phyloP scores from a whole-genome alignment of 805 yeast species.

The Candida ortonii region DNA sequence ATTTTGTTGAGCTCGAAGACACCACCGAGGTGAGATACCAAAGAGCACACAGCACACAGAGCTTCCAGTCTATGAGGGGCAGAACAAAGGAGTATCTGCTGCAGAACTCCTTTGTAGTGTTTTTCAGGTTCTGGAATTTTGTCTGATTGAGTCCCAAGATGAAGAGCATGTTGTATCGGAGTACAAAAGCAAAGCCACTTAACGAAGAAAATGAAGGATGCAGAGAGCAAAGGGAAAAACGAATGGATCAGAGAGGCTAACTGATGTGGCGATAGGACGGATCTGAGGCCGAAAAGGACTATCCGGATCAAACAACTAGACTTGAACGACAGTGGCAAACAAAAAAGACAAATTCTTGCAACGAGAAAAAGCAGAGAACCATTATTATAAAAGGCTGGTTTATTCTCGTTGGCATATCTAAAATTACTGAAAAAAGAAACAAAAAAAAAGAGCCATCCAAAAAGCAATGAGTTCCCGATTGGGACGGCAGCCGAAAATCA shows the following conservation, averaged over 20 bases:
- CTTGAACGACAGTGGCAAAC: too few relatives aligned
- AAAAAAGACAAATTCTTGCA: too few relatives aligned
- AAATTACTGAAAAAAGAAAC: slow-evolving; percentile 3
- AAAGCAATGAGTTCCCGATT: slow-evolving; percentile 1
- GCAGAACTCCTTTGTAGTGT: slow-evolving; percentile 11
- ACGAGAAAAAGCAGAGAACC: too few relatives aligned
- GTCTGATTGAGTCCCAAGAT: slow-evolving; percentile 11
- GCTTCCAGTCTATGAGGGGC: slow-evolving; percentile 30
- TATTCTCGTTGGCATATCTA: too few relatives aligned
- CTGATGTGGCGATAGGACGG: too few relatives aligned
- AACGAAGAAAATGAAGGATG: slow-evolving; percentile 4
- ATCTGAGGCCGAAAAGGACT: too few relatives aligned
- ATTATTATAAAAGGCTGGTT: too few relatives aligned
- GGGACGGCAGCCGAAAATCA: background rate
- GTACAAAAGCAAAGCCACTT: too few relatives aligned
- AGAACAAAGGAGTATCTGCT: slow-evolving; percentile 10
- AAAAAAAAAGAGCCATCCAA: slow-evolving; percentile 1
- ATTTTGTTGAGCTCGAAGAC: slow-evolving; percentile 77
- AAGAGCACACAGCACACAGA: slow-evolving; percentile 49
- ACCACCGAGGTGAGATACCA: slow-evolving; percentile 85
- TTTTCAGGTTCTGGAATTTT: slow-evolving; percentile 8
- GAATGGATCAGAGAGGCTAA: too few relatives aligned
- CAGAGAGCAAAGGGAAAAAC: too few relatives aligned
- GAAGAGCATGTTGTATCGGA: slow-evolving; percentile 18
- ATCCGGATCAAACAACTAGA: too few relatives aligned